Evolutionary conservation across 495 filamentous ascomycete genomes (phyloP).

Genomic region (Aspergillus ellipticus): DNA sequence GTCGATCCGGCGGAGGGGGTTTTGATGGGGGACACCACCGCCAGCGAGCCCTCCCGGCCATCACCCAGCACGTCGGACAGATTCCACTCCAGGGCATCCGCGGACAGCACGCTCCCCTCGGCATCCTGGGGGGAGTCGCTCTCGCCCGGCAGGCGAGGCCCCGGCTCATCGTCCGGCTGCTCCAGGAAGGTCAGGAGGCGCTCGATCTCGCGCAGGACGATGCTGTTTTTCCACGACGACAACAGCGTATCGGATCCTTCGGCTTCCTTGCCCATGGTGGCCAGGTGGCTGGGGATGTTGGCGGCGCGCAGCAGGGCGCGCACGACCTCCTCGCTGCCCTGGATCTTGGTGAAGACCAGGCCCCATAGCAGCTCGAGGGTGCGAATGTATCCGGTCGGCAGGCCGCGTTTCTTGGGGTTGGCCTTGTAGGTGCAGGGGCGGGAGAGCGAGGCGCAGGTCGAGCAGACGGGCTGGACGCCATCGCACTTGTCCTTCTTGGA

Average conservation of each 20-base stretch:
- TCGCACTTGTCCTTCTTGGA: slow-evolving; percentile 66
- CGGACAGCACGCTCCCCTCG: slow-evolving; percentile 32
- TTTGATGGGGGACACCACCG: slow-evolving; percentile 30
- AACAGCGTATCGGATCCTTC: slow-evolving; percentile 45
- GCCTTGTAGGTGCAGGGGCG: slow-evolving; percentile 63
- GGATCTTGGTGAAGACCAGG: slow-evolving; percentile 39
- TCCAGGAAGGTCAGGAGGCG: slow-evolving; percentile 44
- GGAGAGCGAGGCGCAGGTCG: slow-evolving; percentile 57
- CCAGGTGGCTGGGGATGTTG: slow-evolving; percentile 39
- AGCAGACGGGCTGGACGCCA: slow-evolving; percentile 58
- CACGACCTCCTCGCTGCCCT: slow-evolving; percentile 44
- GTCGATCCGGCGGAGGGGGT: slow-evolving; percentile 22
- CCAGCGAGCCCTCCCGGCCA: slow-evolving; percentile 19
- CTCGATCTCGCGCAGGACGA: slow-evolving; percentile 51
- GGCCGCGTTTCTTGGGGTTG: slow-evolving; percentile 64
- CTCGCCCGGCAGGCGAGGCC: slow-evolving; percentile 21
- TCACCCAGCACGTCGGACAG: slow-evolving; percentile 29
- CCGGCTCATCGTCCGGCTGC: slow-evolving; percentile 37
- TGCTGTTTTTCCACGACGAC: slow-evolving; percentile 52
- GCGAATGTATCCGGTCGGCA: slow-evolving; percentile 44
- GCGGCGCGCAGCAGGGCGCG: slow-evolving; percentile 35
- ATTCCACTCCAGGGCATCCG: slow-evolving; percentile 39
- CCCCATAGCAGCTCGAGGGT: slow-evolving; percentile 41
- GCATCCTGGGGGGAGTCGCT: slow-evolving; percentile 33
- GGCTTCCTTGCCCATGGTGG: slow-evolving; percentile 43